A percentile compares a stretch with the other conserved stretches of the same genome.
Conservation (phyloP, 371 early-diverging fungal species). For the Amoeboaphelidium protococcarum region DNA sequence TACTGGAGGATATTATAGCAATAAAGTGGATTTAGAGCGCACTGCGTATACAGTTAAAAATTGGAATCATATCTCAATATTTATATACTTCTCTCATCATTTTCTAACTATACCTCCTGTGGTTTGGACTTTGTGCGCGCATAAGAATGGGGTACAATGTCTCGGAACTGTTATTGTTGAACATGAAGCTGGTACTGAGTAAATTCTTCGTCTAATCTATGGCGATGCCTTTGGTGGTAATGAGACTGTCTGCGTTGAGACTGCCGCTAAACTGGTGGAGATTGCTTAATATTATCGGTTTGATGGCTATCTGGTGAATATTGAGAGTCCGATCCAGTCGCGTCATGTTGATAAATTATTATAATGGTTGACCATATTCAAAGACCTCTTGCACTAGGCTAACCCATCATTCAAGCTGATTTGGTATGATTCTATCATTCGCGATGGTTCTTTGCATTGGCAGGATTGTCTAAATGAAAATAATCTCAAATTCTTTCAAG, state of each 20-base stretch:
- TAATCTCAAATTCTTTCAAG: constrained; percentile 10
- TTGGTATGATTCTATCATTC: constrained; percentile 24
- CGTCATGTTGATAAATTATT: too few relatives aligned
- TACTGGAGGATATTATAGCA: too few relatives aligned
- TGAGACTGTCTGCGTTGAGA: too few relatives aligned
- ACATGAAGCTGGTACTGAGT: constrained; percentile 5
- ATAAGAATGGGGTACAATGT: constrained; percentile 24
- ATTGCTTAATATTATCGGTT: constrained; percentile 28
- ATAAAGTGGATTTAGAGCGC: too few relatives aligned
- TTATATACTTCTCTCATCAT: constrained; percentile 23
- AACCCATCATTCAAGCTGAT: too few relatives aligned
- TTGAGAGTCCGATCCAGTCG: constrained; percentile 20
- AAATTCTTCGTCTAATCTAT: constrained; percentile 8
- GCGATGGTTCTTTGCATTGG: constrained; percentile 18
- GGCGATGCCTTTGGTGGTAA: too few relatives aligned
- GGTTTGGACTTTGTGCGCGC: constrained; percentile 29
- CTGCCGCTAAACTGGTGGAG: constrained; percentile 17
- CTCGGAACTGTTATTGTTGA: constrained; percentile 25
- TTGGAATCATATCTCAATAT: neutral
- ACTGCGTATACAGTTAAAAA: constrained; percentile 13
- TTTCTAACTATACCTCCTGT: constrained; percentile 29
- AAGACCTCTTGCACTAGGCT: too few relatives aligned
- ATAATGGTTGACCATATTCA: too few relatives aligned
- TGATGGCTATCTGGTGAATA: constrained; percentile 38
- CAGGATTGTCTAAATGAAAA: constrained; percentile 21